A percentile compares a stretch with the other conserved stretches of the same genome.
Conservation (phyloP, 176 grass and related monocot species). For the Eragrostis nindensis region DNA sequence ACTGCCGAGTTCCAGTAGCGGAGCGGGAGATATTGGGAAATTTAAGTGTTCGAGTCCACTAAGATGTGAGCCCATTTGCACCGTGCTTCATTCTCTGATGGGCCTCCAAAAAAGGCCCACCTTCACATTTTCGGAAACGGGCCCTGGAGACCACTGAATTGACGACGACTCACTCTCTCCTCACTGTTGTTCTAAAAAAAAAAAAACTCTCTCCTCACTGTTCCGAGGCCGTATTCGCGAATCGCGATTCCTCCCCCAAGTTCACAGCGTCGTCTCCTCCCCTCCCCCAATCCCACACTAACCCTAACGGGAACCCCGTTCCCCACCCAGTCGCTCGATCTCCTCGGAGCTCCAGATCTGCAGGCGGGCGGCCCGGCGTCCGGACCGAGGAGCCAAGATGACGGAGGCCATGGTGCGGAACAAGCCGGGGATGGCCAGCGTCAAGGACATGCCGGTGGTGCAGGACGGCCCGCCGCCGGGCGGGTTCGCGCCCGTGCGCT, state of each 20-base stretch:
- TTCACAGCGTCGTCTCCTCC: constrained; percentile 27
- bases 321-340: not conserved
- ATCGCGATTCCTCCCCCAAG: not conserved
- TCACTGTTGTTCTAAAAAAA: not conserved
- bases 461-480: constrained; percentile 95
- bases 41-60: not conserved
- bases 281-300: not conserved
- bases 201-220: too few species aligned
- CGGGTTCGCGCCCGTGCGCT: constrained; percentile 87
- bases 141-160: constrained; percentile 5
- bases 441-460: constrained; percentile 91
- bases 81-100: not conserved
- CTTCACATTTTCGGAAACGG: not conserved
- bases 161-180: not conserved
- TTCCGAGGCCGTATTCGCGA: not conserved
- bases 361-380: not conserved
- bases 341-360: constrained; percentile 43
- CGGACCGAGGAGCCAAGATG: constrained; percentile 57
- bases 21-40: too few species aligned
- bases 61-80: not conserved
- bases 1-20: too few species aligned
- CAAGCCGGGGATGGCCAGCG: constrained; percentile 95
- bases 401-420: constrained; percentile 85
- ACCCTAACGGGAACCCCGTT: constrained; percentile 40
- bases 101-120: not conserved